A percentile compares a stretch with the other conserved stretches of the same genome.
Evolutionary conservation across 768 basidiomycete genomes (phyloP).

Genomic region (Kwoniella bestiolae): DNA sequence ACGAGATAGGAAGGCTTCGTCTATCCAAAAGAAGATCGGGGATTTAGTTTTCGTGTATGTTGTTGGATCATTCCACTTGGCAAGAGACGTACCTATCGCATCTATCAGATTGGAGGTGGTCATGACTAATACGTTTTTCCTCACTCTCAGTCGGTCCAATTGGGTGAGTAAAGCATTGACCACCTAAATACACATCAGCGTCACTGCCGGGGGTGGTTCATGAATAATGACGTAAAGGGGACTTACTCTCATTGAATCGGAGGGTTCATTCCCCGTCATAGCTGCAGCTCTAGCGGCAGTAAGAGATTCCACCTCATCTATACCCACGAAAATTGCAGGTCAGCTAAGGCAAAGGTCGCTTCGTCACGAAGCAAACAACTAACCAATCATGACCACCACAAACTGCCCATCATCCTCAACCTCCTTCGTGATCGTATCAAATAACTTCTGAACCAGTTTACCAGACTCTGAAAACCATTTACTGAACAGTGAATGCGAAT

Average conservation of each 20-base stretch:
- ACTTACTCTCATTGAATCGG: constrained; percentile 84
- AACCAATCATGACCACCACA: constrained; percentile 89
- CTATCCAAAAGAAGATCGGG: constrained; percentile 59
- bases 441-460: constrained; percentile 92
- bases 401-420: constrained; percentile 90
- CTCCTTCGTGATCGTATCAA: constrained; percentile 79
- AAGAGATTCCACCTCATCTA: constrained; percentile 95
- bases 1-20: constrained; percentile 92
- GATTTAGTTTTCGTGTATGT: not conserved
- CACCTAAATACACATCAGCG: constrained; percentile 64
- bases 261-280: constrained; percentile 93
- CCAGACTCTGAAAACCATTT: constrained; percentile 99
- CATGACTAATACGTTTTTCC: constrained; percentile 93
- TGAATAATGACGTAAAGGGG: not conserved
- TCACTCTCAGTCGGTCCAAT: constrained; percentile 89
- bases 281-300: constrained; percentile 94
- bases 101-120: constrained; percentile 93
- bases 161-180: constrained; percentile 97
- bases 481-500: constrained; percentile 96
- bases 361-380: too few relatives aligned
- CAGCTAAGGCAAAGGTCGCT: too few relatives aligned
- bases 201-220: too few relatives aligned
- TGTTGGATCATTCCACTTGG: not conserved
- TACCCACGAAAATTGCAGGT: constrained; percentile 5
- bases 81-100: constrained; percentile 73